These are phyloP conservation scores for Cytidiella melzeri DNA, from an alignment of 768 basidiomycete species.

Conservation along the genomic window DNA sequence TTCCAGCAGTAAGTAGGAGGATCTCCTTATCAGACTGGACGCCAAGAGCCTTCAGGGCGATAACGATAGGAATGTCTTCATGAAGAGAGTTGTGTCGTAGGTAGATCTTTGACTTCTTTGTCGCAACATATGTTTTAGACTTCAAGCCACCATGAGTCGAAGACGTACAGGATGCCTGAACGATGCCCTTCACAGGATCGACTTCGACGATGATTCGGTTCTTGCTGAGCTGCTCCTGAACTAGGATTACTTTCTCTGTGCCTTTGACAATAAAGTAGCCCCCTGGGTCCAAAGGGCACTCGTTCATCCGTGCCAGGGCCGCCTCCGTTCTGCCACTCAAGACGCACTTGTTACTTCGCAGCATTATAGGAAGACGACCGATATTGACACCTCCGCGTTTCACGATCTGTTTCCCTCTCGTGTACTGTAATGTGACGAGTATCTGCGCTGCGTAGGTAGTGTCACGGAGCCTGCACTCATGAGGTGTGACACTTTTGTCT, in stretches of 20 bases:
- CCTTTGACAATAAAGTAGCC: conserved; percentile 99
- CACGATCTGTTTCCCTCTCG: conserved; percentile 85
- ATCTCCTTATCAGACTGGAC: conserved; percentile 98
- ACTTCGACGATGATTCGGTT: conserved; percentile 98
- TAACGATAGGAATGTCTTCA: conserved; percentile 93
- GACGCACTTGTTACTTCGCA: conserved; percentile 92
- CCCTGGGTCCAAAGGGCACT: conserved; percentile 98
- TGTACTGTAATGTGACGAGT: conserved; percentile 91
- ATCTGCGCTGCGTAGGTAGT: conserved; percentile 93
- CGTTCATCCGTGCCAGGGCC: conserved; percentile 89
- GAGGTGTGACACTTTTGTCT: conserved; percentile 84
- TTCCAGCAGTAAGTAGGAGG: conserved; percentile 87
- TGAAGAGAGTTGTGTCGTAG: conserved; percentile 96
- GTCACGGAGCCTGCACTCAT: conserved; percentile 95
- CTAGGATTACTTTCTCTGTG: conserved; percentile 98
- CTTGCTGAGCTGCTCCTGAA: conserved; percentile 98
- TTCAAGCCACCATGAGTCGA: conserved; percentile 82
- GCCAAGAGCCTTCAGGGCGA: conserved; percentile 94
- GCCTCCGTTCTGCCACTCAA: conserved; percentile 70
- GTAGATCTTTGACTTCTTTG: conserved; percentile 92
- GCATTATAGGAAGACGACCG: conserved; percentile 93
- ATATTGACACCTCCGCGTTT: conserved; percentile 78
- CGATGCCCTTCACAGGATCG: conserved; percentile 81
- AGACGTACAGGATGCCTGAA: conserved; percentile 94
- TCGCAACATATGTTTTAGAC: conserved; percentile 96